phyloP scores from a whole-genome alignment of 192 early-diverging fungal genomes.

The Pilobolus umbonatus region DNA sequence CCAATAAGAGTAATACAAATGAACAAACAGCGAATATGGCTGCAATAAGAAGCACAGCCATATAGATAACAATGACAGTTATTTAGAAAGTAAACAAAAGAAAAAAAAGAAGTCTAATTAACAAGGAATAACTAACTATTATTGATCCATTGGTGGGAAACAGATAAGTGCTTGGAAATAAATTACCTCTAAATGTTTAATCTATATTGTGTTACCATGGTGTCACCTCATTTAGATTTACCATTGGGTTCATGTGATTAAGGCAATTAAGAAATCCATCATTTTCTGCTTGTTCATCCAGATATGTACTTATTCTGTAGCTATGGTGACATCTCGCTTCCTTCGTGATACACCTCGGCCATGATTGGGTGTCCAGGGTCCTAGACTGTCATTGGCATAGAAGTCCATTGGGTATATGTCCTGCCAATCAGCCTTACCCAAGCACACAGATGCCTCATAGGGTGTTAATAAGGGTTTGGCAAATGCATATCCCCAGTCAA shows the following conservation, averaged over 20 bases:
- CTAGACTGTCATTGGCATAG: conserved; percentile 85
- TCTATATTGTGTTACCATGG: no score
- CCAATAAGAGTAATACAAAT: conserved; percentile 11
- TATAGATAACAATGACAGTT: no score
- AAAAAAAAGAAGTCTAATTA: no score
- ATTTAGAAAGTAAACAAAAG: no score
- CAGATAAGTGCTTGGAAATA: no score
- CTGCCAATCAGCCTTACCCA: conserved; percentile 76
- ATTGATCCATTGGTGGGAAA: no score
- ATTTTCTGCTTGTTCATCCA: no score
- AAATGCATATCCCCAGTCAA: conserved; percentile 99
- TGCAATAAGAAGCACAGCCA: conserved; percentile 2
- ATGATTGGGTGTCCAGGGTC: conserved; percentile 94
- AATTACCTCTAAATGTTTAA: no score
- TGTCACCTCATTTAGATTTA: no score
- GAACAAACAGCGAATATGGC: conserved; percentile 8
- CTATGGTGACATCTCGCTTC: neutral
- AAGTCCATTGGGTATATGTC: conserved; percentile 97
- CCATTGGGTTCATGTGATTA: no score
- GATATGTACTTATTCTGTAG: conserved; percentile 5
- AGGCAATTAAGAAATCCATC: no score
- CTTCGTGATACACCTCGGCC: conserved; percentile 39
- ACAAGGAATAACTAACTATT: no score
- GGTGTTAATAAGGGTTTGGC: conserved; percentile 86
- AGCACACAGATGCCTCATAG: conserved; percentile 89